Evolutionary conservation across 345 rosid genomes (phyloP).

Genomic region (Zanthoxylum bungeanum): DNA sequence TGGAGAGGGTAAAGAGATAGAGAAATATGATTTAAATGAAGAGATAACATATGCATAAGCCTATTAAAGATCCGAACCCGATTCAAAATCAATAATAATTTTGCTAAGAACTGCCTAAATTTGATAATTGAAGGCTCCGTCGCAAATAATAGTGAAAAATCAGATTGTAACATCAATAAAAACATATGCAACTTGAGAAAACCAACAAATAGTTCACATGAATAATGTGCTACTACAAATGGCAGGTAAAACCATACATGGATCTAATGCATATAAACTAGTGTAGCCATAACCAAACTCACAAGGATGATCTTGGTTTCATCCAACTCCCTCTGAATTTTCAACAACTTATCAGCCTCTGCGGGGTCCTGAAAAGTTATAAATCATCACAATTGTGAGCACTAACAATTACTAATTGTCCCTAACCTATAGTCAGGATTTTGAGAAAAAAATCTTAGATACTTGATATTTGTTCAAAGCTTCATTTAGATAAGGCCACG

Average conservation of each 20-base stretch:
- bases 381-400: background rate
- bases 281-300: slow-evolving; percentile 23
- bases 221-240: background rate
- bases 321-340: slow-evolving; percentile 96
- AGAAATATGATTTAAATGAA: background rate
- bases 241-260: background rate
- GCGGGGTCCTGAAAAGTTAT: slow-evolving; percentile 77
- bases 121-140: background rate
- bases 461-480: slow-evolving; percentile 88
- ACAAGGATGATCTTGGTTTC: slow-evolving; percentile 98
- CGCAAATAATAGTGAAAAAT: background rate
- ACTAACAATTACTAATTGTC: background rate
- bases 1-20: background rate
- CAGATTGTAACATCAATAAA: background rate
- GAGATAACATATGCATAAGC: too few relatives aligned
- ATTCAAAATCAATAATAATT: background rate
- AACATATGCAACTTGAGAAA: background rate
- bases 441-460: slow-evolving; percentile 11
- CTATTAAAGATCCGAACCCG: background rate
- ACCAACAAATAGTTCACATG: background rate
- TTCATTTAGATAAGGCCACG: slow-evolving; percentile 83
- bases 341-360: slow-evolving; percentile 94
- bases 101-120: background rate
- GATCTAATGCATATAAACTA: background rate
- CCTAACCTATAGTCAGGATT: background rate